Evolutionary conservation across 192 early-diverging fungal genomes (phyloP), one percentile per base, ranked within the genome.

Genomic region (Coemansia sp.): DNA sequence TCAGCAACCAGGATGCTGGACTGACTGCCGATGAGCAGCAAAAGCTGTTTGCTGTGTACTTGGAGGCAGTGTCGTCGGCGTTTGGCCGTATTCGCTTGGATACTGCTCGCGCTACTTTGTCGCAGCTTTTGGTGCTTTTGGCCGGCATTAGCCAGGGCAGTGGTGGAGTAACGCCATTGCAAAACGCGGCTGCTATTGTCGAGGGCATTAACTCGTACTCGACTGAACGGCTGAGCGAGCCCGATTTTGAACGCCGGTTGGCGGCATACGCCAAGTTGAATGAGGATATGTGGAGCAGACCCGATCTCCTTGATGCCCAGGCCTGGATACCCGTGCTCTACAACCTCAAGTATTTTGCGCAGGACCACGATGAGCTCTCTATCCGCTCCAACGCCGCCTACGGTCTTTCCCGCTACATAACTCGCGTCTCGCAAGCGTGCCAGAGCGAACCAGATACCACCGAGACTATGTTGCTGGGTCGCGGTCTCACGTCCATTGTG

Each of bases 321-420:
- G 91, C 96, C 49, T 98, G 97, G 96, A 74, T 93, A 0, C 97
- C 98, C 20, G 61, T 99, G 13, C 82, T 99, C 4, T 89, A 96
- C 76, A 97, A 97, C 72, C 88, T 97, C 52, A 59, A 95, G 27
- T 94, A 88, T 74, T 92, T 85, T 68, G 87, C 96, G 47, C 92
- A 92, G 49, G 95, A 97, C 66, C 70, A 77, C 9, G 92, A 93
- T 49, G 97, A 99, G 77, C 89, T 93, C 76, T 91, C 95, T 0
- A 91, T 96, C 42, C 89, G 97, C 55, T 89, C 91, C 55, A 93
- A 90, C 72, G 89, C 97, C 1, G 81, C 93, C 0, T 89, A 88
- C 77, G 91, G 89, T 5, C 60, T 99, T n/a, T 74, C 71, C 0
- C 87, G 88, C 24, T 96, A 95, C 68, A 82, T 95, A 61, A 88